Conservation (phyloP, 306 rosid species). For the Malus sylvestris region DNA sequence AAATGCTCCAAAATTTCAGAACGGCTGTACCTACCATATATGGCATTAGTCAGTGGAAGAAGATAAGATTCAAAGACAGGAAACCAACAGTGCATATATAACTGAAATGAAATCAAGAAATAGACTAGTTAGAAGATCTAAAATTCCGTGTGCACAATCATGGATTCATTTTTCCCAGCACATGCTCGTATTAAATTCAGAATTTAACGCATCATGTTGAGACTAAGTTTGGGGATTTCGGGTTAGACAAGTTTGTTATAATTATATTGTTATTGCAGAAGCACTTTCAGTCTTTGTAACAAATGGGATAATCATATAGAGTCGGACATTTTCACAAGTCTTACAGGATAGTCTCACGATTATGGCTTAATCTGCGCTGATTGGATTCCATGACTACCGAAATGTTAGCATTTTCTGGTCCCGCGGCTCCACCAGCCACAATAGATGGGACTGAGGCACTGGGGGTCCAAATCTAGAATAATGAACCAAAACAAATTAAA, state of each 20-base stretch:
- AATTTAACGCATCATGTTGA: not conserved
- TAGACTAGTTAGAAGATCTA: not conserved
- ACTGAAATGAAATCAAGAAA: not conserved
- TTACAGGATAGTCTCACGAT: constrained; percentile 69
- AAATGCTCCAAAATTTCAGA: constrained; percentile 75
- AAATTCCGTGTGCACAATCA: not conserved
- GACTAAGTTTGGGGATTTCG: not conserved
- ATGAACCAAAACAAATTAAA: constrained; percentile 27
- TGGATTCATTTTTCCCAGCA: not conserved
- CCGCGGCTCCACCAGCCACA: constrained; percentile 68
- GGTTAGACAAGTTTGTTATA: not conserved
- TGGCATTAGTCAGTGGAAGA: constrained; percentile 3
- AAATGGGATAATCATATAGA: not conserved
- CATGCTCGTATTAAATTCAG: not conserved
- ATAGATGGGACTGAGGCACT: constrained; percentile 63
- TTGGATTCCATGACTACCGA: constrained; percentile 61
- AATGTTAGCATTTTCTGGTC: constrained; percentile 67
- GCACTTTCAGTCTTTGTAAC: not conserved
- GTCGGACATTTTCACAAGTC: constrained; percentile 22
- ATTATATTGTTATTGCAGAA: not conserved
- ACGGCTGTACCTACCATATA: constrained; percentile 45
- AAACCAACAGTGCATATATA: not conserved
- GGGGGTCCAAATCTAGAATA: constrained; percentile 82
- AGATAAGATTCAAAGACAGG: not conserved
- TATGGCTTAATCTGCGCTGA: constrained; percentile 63